These are phyloP conservation scores for Magnolia kwangsiensis DNA, from an alignment of 164 flowering plant genomes.

Conservation along the genomic window DNA sequence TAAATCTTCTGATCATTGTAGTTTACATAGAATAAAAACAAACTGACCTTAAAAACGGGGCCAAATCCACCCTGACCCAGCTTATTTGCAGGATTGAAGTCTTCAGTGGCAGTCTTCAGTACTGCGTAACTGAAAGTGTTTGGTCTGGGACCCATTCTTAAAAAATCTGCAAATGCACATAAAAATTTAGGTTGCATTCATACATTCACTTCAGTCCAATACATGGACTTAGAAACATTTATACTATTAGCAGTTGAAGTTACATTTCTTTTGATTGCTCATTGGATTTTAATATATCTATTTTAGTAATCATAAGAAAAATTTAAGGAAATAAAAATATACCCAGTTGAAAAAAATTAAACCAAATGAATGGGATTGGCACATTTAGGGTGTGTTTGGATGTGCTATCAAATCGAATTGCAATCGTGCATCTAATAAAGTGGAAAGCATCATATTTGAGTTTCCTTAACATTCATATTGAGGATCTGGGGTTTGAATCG, in stretches of 20 bases:
- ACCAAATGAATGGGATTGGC: not conserved
- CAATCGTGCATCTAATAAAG: too few relatives aligned
- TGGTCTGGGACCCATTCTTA: constrained; percentile 51
- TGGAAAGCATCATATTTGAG: too few relatives aligned
- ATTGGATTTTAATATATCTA: too few relatives aligned
- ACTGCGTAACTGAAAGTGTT: constrained; percentile 63
- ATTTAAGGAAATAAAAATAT: not conserved
- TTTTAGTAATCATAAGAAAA: not conserved
- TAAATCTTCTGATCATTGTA: too few relatives aligned
- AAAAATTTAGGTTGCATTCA: not conserved
- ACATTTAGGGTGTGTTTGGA: too few relatives aligned
- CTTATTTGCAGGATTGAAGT: constrained; percentile 62
- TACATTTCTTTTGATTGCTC: too few relatives aligned
- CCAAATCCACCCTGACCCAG: constrained; percentile 96
- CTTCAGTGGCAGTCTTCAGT: constrained; percentile 61
- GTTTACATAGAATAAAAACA: not conserved
- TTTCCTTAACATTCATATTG: too few relatives aligned
- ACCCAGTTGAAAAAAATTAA: too few relatives aligned
- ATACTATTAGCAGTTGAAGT: too few relatives aligned
- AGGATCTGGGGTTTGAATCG: too few relatives aligned
- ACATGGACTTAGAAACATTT: too few relatives aligned
- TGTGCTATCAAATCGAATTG: too few relatives aligned
- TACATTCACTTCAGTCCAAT: not conserved
- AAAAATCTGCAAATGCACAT: constrained; percentile 42
- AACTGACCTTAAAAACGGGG: constrained; percentile 70